Conservation (phyloP, 2,329 filamentous ascomycete species). For the Aureobasidium namibiae region DNA sequence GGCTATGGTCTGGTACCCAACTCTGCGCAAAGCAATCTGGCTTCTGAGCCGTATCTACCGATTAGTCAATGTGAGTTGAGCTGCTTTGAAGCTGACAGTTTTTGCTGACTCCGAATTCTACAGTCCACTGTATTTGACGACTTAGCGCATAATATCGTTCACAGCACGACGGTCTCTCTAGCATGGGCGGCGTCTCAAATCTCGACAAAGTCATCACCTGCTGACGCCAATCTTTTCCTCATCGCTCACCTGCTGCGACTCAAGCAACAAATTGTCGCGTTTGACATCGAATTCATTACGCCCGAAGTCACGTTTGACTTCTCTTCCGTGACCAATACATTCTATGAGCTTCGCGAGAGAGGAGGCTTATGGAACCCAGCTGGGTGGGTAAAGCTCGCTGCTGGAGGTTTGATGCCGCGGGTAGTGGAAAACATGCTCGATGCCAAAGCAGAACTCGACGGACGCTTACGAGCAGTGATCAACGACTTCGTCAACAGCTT, state of each 20-base stretch:
- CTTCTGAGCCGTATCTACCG: conserved; percentile 61
- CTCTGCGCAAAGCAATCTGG: conserved; percentile 59
- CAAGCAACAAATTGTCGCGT: conserved; percentile 90
- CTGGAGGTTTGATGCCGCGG: conserved; percentile 50
- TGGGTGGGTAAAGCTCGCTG: conserved; percentile 48
- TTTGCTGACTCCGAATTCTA: conserved; percentile 17
- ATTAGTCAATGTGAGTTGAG: conserved; percentile 51
- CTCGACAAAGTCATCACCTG: conserved; percentile 52
- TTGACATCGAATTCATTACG: conserved; percentile 76
- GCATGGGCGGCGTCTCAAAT: conserved; percentile 63
- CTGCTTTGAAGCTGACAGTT: conserved; percentile 8
- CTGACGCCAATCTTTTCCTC: conserved; percentile 83
- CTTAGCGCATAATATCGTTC: conserved; percentile 72
- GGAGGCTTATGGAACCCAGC: conserved; percentile 59
- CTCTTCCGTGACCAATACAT: conserved; percentile 56
- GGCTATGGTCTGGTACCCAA: conserved; percentile 55
- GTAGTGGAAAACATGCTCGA: conserved; percentile 66
- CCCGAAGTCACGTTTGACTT: conserved; percentile 60
- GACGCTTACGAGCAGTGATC: conserved; percentile 53
- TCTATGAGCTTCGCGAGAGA: conserved; percentile 58
- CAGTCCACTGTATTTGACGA: conserved; percentile 63
- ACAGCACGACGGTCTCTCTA: conserved; percentile 79
- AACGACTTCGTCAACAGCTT: conserved; percentile 57
- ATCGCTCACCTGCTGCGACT: conserved; percentile 90
- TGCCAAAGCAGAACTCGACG: conserved; percentile 60